Base-by-base conservation (phyloP, 331 rosid species). In the Spiraea crenata region DNA sequence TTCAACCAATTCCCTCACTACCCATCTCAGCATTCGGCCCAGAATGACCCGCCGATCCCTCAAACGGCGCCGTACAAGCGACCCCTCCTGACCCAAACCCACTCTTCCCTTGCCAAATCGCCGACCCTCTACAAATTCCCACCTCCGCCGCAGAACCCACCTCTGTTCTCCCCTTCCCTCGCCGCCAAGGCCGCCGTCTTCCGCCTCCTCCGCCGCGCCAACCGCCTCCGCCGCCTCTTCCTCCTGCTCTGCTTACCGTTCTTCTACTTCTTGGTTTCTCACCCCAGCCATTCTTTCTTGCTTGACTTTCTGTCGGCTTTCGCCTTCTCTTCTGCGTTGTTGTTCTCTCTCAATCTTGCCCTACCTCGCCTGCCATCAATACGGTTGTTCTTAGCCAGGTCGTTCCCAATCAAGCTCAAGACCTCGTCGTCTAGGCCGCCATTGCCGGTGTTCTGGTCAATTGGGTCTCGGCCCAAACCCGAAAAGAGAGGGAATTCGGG, bases 401-500 rank as follows among this genome's bases (percentile, higher is more conserved):
- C 96, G 0, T 84, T 92, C 71, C 96, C 91, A 1, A 64, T 79
- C 45, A 84, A 74, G 75, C 85, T 78, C 51, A 82, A 58, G 19
- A 67, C 87, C 3, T 72, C 82, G 1, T 74, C 85, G 5, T 80
- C 90, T 11, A 69, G 91, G 3, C 75, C 92, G 5, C 76, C 86
- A 7, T 58, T 89, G 15, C 89, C 91, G 5, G 99, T 95, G 52
- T 87, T 91, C 56, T 95, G 99, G 99, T 87, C 99, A 9, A 91
- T 91, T 25, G 97, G 99, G n/a, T 87, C 96, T 1, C 73, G 91
- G 57, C 84, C 82, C 0, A 89, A 80, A 63, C 34, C 92, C 2
- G 97, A 89, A 62, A 85, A 80, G 66, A 57, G 80, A 10, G 75
- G 54, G 7, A 83, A 25, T 19, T 89, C 97, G 0, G 99, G 99